Percentiles rank a stretch among this genome's conserved stretches.
These are phyloP conservation scores for Ophiostoma sp. DNA, from an alignment of 2,329 filamentous ascomycete genomes.

Conservation along the genomic window DNA sequence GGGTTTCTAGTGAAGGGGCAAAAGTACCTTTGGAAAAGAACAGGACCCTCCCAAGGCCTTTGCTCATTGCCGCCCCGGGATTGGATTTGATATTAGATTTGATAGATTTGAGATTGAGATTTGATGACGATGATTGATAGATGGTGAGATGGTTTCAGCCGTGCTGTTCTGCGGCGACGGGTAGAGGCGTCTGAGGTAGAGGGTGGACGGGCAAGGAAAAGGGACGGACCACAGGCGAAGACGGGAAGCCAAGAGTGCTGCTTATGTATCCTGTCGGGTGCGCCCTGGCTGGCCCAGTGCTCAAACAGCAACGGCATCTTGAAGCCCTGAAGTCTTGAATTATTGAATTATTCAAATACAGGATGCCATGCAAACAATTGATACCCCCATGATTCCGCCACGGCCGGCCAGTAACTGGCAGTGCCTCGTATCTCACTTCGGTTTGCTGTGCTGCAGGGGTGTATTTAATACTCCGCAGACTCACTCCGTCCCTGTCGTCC, in stretches of 20 bases:
- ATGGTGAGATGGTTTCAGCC: neutral
- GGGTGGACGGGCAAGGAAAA: neutral
- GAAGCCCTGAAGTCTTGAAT: neutral
- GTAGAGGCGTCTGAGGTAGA: slow-evolving; percentile 1
- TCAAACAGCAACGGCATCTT: neutral
- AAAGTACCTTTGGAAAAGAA: neutral
- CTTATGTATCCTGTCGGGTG: neutral
- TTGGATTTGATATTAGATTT: neutral
- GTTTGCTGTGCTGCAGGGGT: neutral
- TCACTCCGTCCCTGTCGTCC: neutral
- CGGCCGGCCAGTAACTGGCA: neutral
- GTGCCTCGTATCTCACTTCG: neutral
- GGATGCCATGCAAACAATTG: neutral
- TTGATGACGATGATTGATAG: neutral
- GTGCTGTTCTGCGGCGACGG: neutral
- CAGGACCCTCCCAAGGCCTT: neutral
- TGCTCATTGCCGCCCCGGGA: neutral
- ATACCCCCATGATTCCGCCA: neutral
- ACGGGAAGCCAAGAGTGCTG: neutral
- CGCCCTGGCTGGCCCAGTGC: neutral
- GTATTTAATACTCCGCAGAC: neutral
- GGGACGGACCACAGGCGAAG: neutral
- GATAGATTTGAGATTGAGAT: neutral
- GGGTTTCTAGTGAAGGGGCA: neutral
- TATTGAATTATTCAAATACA: neutral